Percentiles rank a stretch among this genome's conserved stretches.
These are phyloP conservation scores for Apophysomyces trapeziformis DNA, from an alignment of 371 early-diverging fungal genomes.

Conservation along the genomic window DNA sequence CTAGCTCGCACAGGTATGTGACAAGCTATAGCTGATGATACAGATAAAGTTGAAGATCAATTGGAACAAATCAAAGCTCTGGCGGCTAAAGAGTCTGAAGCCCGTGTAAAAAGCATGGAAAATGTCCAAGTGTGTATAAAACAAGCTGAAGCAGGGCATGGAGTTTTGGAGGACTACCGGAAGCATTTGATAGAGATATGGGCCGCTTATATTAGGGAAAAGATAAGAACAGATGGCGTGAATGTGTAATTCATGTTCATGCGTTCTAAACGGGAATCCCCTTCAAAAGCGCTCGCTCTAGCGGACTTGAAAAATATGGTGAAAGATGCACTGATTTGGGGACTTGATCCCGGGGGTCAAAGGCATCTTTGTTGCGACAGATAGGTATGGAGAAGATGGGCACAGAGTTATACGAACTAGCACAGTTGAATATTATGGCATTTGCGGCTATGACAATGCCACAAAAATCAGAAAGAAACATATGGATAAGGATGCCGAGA, in stretches of 20 bases:
- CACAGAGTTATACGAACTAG: slow-evolving; percentile 6
- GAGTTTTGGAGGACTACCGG: too few species aligned
- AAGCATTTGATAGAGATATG: too few species aligned
- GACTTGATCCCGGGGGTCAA: slow-evolving; percentile 19
- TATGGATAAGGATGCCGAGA: not conserved
- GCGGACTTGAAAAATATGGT: not conserved
- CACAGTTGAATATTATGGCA: slow-evolving; percentile 17
- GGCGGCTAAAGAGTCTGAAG: too few species aligned
- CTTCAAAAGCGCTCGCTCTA: not conserved
- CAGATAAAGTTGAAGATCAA: too few species aligned
- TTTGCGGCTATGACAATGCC: slow-evolving; percentile 17
- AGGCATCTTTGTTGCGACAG: slow-evolving; percentile 16
- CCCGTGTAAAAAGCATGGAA: too few species aligned
- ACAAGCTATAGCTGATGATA: too few species aligned
- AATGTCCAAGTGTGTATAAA: too few species aligned
- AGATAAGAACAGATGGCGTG: slow-evolving; percentile 7
- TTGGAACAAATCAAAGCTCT: too few species aligned
- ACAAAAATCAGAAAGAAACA: not conserved
- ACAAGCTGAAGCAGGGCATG: too few species aligned
- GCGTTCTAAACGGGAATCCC: not conserved
- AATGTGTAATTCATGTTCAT: slow-evolving; percentile 9
- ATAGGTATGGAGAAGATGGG: not conserved
- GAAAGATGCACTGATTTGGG: slow-evolving; percentile 8
- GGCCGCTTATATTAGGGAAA: not conserved
- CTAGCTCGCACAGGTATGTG: too few species aligned